Conservation (phyloP, 148 eudicot species). For the Vaccinium vitisidaea region DNA sequence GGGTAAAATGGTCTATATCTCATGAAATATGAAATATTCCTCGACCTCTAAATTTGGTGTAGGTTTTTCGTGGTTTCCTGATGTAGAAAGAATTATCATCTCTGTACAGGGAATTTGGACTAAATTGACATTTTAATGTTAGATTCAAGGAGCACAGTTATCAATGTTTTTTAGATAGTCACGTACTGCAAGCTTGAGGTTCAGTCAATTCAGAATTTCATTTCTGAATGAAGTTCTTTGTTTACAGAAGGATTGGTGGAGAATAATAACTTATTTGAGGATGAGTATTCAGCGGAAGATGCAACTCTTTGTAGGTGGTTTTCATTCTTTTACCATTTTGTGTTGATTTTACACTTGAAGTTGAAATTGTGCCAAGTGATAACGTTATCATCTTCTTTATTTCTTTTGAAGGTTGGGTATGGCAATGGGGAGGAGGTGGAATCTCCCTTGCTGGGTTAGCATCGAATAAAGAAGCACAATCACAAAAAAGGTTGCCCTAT, state of each 20-base stretch:
- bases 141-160: neutral
- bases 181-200: neutral
- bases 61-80: neutral
- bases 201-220: neutral
- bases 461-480: conserved; percentile 79
- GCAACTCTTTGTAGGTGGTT: conserved; percentile 50
- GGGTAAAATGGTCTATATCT: neutral
- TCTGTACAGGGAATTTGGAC: neutral
- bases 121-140: neutral
- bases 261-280: conserved; percentile 51
- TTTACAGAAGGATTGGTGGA: conserved; percentile 47
- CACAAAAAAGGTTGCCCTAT: conserved; percentile 56
- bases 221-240: conserved; percentile 1
- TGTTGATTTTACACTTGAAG: neutral
- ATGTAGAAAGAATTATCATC: neutral
- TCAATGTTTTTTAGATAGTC: neutral
- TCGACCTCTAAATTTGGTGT: neutral
- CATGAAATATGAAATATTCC: neutral
- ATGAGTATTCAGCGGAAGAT: conserved; percentile 52
- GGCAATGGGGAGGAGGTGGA: conserved; percentile 89
- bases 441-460: conserved; percentile 66
- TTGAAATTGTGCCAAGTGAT: neutral
- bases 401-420: conserved; percentile 60
- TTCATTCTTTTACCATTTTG: neutral
- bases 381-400: neutral